Conservation (phyloP, 2,329 filamentous ascomycete species). For the Cladophialophora exuberans region DNA sequence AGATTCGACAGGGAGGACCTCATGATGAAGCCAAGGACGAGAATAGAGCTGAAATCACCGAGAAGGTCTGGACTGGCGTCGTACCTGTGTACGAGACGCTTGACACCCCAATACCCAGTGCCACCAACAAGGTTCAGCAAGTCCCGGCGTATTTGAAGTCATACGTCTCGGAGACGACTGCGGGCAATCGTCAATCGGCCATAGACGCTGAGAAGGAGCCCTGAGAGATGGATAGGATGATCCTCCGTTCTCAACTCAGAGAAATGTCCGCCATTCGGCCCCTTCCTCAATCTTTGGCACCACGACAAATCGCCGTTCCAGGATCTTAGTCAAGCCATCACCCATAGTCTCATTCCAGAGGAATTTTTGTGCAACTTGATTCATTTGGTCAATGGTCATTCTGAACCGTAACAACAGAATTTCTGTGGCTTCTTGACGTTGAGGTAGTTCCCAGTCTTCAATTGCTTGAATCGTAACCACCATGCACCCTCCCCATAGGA, state of each 20-base stretch:
- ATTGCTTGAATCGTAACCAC: conserved; percentile 17
- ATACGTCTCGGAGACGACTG: conserved; percentile 56
- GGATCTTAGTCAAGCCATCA: conserved; percentile 1
- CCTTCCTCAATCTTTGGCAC: conserved; percentile 4
- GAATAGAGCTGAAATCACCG: conserved; percentile 52
- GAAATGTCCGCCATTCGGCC: background rate
- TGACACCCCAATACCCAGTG: conserved; percentile 64
- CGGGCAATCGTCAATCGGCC: conserved; percentile 23
- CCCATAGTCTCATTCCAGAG: conserved; percentile 20
- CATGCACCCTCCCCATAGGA: conserved; percentile 22
- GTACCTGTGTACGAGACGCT: conserved; percentile 66
- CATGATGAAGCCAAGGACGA: conserved; percentile 63
- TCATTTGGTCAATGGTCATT: conserved; percentile 15
- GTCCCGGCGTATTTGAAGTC: conserved; percentile 65
- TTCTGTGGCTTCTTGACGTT: conserved; percentile 1
- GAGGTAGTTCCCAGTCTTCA: conserved; percentile 4
- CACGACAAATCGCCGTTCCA: background rate
- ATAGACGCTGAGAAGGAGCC: conserved; percentile 29
- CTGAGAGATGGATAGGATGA: background rate
- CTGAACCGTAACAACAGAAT: conserved; percentile 4
- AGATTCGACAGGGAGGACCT: conserved; percentile 69
- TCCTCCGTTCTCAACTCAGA: background rate
- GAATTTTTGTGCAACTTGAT: conserved; percentile 12
- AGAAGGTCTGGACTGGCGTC: conserved; percentile 63
- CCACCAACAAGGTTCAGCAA: conserved; percentile 60